A percentile compares a stretch with the other conserved stretches of the same genome.
phyloP scores from a whole-genome alignment of 1,284 basidiomycete genomes.

The Ceratobasidium sp. region DNA sequence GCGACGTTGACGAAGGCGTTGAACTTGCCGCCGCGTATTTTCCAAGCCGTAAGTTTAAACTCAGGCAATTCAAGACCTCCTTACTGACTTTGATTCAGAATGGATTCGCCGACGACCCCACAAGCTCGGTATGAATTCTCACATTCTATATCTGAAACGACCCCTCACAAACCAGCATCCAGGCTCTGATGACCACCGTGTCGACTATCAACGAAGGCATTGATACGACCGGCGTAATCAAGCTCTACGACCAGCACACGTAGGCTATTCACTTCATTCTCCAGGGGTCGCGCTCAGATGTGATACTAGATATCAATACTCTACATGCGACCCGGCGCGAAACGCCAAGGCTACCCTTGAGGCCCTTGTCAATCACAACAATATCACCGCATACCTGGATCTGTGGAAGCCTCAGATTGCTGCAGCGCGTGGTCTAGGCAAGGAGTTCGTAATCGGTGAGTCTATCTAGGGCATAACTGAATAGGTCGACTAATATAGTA shows the following conservation, averaged over 20 bases:
- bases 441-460: conserved; percentile 57
- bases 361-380: conserved; percentile 57
- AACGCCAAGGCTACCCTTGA: conserved; percentile 58
- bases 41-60: conserved; percentile 53
- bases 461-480: not conserved
- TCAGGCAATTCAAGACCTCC: not conserved
- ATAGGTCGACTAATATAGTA: not conserved
- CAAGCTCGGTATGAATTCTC: conserved; percentile 47
- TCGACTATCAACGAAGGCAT: conserved; percentile 56
- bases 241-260: conserved; percentile 58
- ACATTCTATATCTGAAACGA: not conserved
- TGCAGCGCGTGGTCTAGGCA: conserved; percentile 54
- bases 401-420: conserved; percentile 59
- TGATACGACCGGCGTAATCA: conserved; percentile 54
- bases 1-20: conserved; percentile 53
- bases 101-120: conserved; percentile 56
- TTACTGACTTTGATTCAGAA: conserved; percentile 12
- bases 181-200: conserved; percentile 56
- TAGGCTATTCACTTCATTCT: conserved; percentile 45
- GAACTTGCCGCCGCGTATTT: conserved; percentile 54
- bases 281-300: not conserved
- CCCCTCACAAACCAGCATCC: not conserved
- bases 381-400: conserved; percentile 58
- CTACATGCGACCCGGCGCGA: conserved; percentile 58
- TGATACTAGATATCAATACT: conserved; percentile 57